Evolutionary conservation across 1,284 basidiomycete species (phyloP), one percentile per base, ranked within the genome.

Genomic region (Leccinum solheimii): DNA sequence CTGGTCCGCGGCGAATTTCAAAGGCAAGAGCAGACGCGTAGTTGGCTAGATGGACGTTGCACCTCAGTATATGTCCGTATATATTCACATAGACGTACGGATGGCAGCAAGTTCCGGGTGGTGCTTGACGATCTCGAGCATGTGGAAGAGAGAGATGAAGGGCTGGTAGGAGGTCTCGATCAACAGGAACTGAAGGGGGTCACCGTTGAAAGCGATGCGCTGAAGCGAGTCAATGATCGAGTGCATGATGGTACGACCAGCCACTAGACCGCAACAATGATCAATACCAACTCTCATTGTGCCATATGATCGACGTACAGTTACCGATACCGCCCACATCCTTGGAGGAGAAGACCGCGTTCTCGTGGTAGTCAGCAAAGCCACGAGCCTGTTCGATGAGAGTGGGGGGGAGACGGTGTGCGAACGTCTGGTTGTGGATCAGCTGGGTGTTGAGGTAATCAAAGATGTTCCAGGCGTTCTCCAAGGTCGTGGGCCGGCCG

Each of bases 101-200:
- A 93, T 85, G 48, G 81, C 86, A 50, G 78, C 75, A 62, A 88
- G 75, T 58, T 87, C 81, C 1, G 88, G 86, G 72, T 86, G 77
- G 26, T 81, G 76, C 64, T 83, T 78, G 64, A 76, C 67, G 62
- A 87, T 76, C 59, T 87, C 86, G 16, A 90, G 87, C 77, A 92
- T 85, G 74, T 89, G 85, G 84, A 94, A 89, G 72, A 95, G 81
- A 14, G 91, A 92, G 69, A 95, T 87, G 83, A 95, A 92, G 16
- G 93, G 90, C 76, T 95, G 93, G 81, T 95, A 95, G 66, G 90
- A 90, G 23, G 88, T 88, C 73, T 92, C 81, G 62, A 91, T 77
- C 65, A 93, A 77, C 72, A 88, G 80, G 76, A 95, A 81, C 70
- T 92, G 87, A 60, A 95, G 85, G 45, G 89, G 86, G 76, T 91